phyloP scores from a whole-genome alignment of 305 asterid genomes.

The Fraxinus sp. region DNA sequence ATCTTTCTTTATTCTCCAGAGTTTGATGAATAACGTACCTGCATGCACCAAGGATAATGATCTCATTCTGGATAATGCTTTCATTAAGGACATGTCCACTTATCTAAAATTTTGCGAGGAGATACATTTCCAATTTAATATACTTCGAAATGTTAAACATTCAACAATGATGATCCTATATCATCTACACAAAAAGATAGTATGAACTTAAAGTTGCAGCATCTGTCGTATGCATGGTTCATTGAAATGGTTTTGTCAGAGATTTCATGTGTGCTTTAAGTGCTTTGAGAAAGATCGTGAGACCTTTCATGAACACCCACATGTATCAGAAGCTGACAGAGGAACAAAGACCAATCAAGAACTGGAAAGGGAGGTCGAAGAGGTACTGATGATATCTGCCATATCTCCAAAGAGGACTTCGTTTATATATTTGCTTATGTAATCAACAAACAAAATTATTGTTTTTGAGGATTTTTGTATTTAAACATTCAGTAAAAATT shows the following conservation, averaged over 20 bases:
- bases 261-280: background rate
- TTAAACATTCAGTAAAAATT: too few relatives aligned
- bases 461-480: too few relatives aligned
- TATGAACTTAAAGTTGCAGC: background rate
- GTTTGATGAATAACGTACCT: too few relatives aligned
- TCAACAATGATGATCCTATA: background rate
- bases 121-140: too few relatives aligned
- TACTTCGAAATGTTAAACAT: background rate
- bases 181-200: background rate
- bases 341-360: background rate
- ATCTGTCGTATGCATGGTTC: background rate
- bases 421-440: too few relatives aligned
- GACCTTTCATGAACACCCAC: background rate
- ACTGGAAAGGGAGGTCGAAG: background rate
- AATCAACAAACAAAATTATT: too few relatives aligned
- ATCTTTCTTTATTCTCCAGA: too few relatives aligned
- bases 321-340: background rate
- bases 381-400: background rate
- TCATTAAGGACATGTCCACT: too few relatives aligned
- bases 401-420: too few relatives aligned
- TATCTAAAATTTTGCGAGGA: too few relatives aligned
- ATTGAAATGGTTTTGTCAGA: background rate
- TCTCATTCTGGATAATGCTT: too few relatives aligned
- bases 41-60: too few relatives aligned
- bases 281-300: background rate